A percentile compares a stretch with the other conserved stretches of the same genome.
Evolutionary conservation across 2,329 filamentous ascomycete species (phyloP).

Genomic region (Penicillium sp.): DNA sequence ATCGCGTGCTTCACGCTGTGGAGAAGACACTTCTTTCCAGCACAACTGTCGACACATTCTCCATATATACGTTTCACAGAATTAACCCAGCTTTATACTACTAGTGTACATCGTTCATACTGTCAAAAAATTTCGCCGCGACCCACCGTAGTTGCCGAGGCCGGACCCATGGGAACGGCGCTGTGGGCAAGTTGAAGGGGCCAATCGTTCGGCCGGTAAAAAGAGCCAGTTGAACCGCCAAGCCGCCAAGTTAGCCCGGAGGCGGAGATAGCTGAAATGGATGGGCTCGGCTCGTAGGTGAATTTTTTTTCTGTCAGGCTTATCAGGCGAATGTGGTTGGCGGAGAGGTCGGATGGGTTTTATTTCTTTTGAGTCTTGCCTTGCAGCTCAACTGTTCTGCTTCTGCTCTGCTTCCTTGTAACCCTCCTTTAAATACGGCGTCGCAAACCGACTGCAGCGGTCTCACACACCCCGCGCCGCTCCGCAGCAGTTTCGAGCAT

Average conservation of each 20-base stretch:
- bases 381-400: not conserved
- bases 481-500: conserved; percentile 4
- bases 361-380: conserved; percentile 4
- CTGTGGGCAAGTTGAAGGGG: conserved; percentile 13
- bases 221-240: conserved; percentile 13
- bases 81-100: not conserved
- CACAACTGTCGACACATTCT: not conserved
- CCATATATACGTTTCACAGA: not conserved
- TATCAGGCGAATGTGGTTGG: conserved; percentile 24
- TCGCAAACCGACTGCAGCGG: conserved; percentile 11
- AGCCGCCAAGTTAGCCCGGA: conserved; percentile 14
- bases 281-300: conserved; percentile 8
- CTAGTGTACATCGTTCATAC: not conserved
- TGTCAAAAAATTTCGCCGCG: conserved; percentile 6
- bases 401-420: conserved; percentile 1
- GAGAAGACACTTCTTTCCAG: not conserved
- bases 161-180: conserved; percentile 8
- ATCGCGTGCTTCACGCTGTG: not conserved
- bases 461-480: conserved; percentile 4
- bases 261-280: conserved; percentile 11
- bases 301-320: conserved; percentile 19
- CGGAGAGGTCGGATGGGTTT: conserved; percentile 13
- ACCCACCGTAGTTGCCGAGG: conserved; percentile 14
- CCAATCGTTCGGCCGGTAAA: conserved; percentile 16
- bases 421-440: conserved; percentile 17